Base-by-base conservation (phyloP, 345 rosid species). In the Pseudoturritis turrita region DNA sequence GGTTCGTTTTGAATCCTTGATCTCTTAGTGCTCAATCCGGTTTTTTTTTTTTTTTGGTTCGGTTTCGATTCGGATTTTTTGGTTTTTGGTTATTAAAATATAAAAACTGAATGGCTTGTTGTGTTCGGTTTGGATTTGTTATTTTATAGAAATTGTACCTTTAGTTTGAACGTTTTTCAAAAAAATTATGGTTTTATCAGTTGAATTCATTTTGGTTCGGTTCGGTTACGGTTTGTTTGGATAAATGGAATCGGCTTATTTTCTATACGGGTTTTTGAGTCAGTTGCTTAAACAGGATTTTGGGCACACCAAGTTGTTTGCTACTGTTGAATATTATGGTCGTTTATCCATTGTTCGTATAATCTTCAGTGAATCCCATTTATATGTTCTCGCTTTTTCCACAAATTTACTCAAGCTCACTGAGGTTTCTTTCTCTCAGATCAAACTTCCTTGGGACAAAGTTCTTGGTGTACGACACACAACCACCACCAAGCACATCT, bases 361-460 rank as follows among this genome's bases (percentile, higher is more conserved):
- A 23, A 65, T 10, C 44, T 39, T 40, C 22, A 14, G 21, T 40
- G 49, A 6, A 40, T 26, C 6, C 25, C 22, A 11, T 47, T 33
- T 21, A 31, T 12, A 21, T 15, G 17, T 41, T 65, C 31, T n/a
- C 6, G 33, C 33, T 29, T 29, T 6, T 8, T 29, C 33, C 33
- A 29, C 33, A 29, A 29, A 35, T 28, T 35, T 26, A 10, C 17
- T 18, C 47, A 47, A 17, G 41, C 45, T 68, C 40, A 52, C 43
- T 54, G 52, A 22, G 12, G 45, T 29, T 43, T 62, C 19, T 60
- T 4, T 65, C 17, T 25, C 15, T 39, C 79, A 86, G 91, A 67
- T 86, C 91, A 71, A 86, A 86, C 72, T 86, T 86, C 64, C 87
- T 86, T 1, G 91, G 90, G 44, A 86, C 90, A 22, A 86, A 86